Evolutionary conservation across 106 monocot species (phyloP), one percentile per base, ranked within the genome.

Genomic region (Dioscorea zingiberensis): DNA sequence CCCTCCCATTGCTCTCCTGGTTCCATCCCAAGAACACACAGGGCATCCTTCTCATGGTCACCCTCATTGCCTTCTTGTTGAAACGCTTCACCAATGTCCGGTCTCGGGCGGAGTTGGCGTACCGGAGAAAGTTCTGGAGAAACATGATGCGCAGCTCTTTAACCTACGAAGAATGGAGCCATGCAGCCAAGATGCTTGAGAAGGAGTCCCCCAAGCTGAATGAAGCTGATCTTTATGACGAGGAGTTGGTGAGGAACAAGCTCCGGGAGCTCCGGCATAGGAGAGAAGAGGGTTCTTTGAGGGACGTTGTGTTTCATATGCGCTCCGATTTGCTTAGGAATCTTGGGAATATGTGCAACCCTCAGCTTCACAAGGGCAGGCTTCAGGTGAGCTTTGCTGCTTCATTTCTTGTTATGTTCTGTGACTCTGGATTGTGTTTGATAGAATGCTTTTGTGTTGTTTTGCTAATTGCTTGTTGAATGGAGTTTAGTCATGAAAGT

Each of bases 91-190:
- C 76, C 68, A 84, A 82, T 22, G 88, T 89, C 32, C 74, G 81
- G 54, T 68, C 75, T 23, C 62, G 84, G 58, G 88, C 92, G 2
- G 80, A 86, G 63, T 79, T 81, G 4, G 97, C 97, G 0, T 86
- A 86, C 75, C 64, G 83, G 10, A 68, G 97, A 24, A 95, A 91
- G 70, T 95, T 91, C 78, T 95, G 91, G 95, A 68, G 88, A 44
- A 86, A 84, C 70, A 78, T 81, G 85, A 97, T 86, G 92, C 60
- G 81, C 47, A 65, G 71, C 23, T 88, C 92, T 3, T 44, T 92
- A n/a, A 86, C 84, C 0, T 97, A 86, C 56, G 97, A 92, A 71
- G 97, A 97, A 75, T 97, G 97, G 92, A 71, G 83, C n/a, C 92
- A 92, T 62, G 92, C 81, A 1, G 97, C 91, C 12, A 86, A 80